Evolutionary conservation across 2,329 filamentous ascomycete genomes (phyloP), one percentile per base, ranked within the genome.

Genomic region (Byssothecium circinans): DNA sequence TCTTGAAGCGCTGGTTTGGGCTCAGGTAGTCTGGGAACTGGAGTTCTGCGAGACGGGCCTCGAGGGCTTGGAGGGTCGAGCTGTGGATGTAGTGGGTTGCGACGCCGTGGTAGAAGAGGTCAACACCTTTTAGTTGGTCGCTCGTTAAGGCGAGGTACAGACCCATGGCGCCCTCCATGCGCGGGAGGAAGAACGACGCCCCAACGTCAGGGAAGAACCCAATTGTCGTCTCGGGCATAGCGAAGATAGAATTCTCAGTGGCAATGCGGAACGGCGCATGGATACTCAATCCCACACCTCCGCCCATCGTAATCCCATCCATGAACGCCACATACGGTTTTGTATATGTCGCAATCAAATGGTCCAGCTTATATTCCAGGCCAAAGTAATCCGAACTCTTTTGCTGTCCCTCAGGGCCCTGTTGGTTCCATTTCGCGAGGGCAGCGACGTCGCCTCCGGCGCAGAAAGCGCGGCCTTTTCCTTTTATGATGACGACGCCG

Each of bases 161-260:
- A 47, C 94, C 94, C 46, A 95, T 74, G 49, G 85, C 78, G 41
- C 94, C 94, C 62, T 95, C 85, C 79, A 99, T 85, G 54, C 91
- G 82, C 14, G 94, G 89, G 44, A 99, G 79, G 79, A 97, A 97
- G 78, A 97, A 99, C 10, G 89, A 95, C 25, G 87, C 95, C 52
- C 94, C 94, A 40, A 99, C 94, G 65, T 99, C 95, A 6, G 95
- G 94, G 80, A 99, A 99, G 79, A 97, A 96, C 32, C 94, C 94
- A 66, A 99, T 99, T 8, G 85, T 95, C 3, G 94, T 99, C 76
- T 99, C 94, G 23, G 94, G 94, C 94, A 99, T 99, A 60, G 95
- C 91, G 65, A 99, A 97, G 39, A 95, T 75, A 5, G 94, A 99
- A 67, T 87, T 87, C 75, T 99, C 94, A 2, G 94, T 99, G 30